Percentiles rank a stretch among this genome's conserved stretches.
Evolutionary conservation across 1,284 basidiomycete species (phyloP).

Genomic region (Hymenochaete sp.): DNA sequence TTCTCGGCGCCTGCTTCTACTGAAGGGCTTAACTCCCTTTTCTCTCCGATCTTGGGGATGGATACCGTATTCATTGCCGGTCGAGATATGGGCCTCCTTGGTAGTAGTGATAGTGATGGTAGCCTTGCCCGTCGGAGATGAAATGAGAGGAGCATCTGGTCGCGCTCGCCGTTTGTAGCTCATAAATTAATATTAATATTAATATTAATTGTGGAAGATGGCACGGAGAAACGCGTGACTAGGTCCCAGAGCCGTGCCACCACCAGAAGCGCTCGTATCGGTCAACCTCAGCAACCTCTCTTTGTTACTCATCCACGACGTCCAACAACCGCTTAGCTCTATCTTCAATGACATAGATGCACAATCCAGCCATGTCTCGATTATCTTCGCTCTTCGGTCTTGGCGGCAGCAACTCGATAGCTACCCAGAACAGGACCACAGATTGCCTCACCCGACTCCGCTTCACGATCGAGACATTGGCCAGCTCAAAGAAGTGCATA

Average conservation of each 20-base stretch:
- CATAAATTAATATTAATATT: too few species aligned
- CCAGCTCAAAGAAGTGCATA: conserved; percentile 62
- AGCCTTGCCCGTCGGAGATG: background rate
- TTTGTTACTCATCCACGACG: background rate
- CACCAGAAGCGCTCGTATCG: too few species aligned
- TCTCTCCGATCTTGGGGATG: conserved; percentile 10
- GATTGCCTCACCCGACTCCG: conserved; percentile 63
- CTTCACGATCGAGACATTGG: conserved; percentile 70
- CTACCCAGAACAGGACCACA: conserved; percentile 26
- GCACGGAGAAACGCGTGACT: too few species aligned
- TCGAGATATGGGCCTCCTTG: background rate
- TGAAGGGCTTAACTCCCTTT: conserved; percentile 12
- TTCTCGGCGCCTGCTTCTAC: background rate
- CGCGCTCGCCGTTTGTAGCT: too few species aligned
- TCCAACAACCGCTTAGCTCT: background rate
- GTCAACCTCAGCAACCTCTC: background rate
- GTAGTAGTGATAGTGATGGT: background rate
- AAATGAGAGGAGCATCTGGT: too few species aligned
- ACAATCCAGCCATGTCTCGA: conserved; percentile 14
- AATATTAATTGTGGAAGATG: too few species aligned
- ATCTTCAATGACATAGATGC: too few species aligned
- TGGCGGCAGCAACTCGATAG: conserved; percentile 25
- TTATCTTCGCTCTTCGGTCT: conserved; percentile 13
- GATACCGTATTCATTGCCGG: conserved; percentile 1
- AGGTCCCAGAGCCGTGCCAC: too few species aligned